Evolutionary conservation across 169 alveolate genomes (phyloP).

Genomic region (Cryptosporidium viatorum): DNA sequence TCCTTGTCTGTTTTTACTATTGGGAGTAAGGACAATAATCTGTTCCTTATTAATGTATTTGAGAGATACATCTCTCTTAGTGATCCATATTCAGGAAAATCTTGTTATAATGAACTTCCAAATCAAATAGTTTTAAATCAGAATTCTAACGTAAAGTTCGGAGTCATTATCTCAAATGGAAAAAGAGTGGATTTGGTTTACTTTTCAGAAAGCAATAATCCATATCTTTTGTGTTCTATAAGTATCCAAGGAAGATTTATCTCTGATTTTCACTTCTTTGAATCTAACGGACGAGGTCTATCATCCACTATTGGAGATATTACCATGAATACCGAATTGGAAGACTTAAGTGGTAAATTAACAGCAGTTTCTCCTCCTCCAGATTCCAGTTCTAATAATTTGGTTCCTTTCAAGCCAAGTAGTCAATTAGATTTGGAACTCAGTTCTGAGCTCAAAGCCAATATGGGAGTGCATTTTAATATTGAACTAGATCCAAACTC

Average conservation of each 20-base stretch:
- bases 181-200: slow-evolving; percentile 24
- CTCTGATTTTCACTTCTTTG: slow-evolving; percentile 34
- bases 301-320: slow-evolving; percentile 44
- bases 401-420: slow-evolving; percentile 20
- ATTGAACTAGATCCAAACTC: slow-evolving; percentile 2
- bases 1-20: slow-evolving; percentile 28
- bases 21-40: slow-evolving; percentile 26
- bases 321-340: slow-evolving; percentile 38
- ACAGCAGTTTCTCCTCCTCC: background rate
- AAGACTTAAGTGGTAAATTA: background rate
- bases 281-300: slow-evolving; percentile 38
- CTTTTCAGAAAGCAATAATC: background rate
- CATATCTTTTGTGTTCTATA: slow-evolving; percentile 31
- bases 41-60: slow-evolving; percentile 41
- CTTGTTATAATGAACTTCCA: slow-evolving; percentile 50
- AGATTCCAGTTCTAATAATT: background rate
- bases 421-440: slow-evolving; percentile 14
- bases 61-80: slow-evolving; percentile 30
- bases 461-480: slow-evolving; percentile 44
- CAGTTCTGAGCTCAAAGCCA: slow-evolving; percentile 16
- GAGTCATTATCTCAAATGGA: slow-evolving; percentile 5
- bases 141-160: slow-evolving; percentile 16
- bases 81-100: slow-evolving; percentile 45
- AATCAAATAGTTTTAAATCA: background rate
- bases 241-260: background rate